Conservation (phyloP, 306 rosid genomes). For the Casuarina cunninghamiana region DNA sequence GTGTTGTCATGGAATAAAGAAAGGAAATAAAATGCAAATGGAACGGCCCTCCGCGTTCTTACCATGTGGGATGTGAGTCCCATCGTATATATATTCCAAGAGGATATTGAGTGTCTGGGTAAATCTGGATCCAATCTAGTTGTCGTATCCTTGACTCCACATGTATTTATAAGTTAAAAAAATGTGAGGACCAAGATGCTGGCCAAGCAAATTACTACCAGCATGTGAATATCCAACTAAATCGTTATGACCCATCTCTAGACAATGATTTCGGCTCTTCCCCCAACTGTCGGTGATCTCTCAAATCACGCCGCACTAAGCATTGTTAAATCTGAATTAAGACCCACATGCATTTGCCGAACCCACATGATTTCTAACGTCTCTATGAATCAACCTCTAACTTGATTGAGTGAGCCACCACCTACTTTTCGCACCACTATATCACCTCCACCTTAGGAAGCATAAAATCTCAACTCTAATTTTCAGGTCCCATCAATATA, state of each 20-base stretch:
- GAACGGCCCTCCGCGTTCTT: background rate
- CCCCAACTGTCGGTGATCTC: constrained; percentile 13
- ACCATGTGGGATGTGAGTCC: background rate
- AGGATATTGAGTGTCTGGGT: background rate
- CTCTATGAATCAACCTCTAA: background rate
- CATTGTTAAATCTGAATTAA: background rate
- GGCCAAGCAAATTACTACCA: background rate
- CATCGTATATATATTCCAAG: background rate
- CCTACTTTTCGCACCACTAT: background rate
- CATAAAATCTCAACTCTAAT: no score
- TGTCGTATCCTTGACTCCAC: background rate
- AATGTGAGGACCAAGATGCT: background rate
- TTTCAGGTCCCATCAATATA: no score
- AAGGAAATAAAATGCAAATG: background rate
- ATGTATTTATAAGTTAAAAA: background rate
- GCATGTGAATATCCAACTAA: constrained; percentile 5
- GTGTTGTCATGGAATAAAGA: background rate
- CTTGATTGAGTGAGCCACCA: background rate
- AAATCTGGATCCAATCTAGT: background rate
- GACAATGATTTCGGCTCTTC: background rate
- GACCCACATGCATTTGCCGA: background rate
- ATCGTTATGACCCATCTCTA: background rate
- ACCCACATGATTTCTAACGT: background rate
- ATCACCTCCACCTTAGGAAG: no score
- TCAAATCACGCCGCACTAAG: background rate